Evolutionary conservation across 352 stramenopile genomes (phyloP).

Genomic region (Hyphochytrium catenoides): DNA sequence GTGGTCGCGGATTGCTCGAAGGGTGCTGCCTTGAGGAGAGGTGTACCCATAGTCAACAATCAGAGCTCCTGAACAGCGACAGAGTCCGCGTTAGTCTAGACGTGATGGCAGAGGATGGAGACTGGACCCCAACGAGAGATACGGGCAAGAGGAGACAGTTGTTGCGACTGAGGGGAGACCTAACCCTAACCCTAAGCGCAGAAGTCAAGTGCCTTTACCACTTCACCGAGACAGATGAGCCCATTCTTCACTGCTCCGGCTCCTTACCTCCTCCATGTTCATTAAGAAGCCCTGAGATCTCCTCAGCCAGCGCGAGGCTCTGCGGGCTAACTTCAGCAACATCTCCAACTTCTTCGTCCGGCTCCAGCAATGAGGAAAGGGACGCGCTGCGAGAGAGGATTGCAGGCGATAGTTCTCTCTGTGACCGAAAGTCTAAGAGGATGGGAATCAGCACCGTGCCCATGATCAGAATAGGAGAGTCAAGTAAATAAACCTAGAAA

Average conservation of each 20-base stretch:
- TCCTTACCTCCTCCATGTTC: slow-evolving; percentile 30
- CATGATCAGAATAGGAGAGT: background rate
- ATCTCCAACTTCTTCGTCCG: slow-evolving; percentile 36
- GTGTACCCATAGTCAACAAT: slow-evolving; percentile 88
- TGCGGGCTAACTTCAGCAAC: slow-evolving; percentile 80
- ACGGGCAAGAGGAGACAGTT: no score
- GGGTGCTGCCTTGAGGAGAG: slow-evolving; percentile 54
- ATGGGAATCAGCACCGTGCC: slow-evolving; percentile 10
- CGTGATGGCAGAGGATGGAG: no score
- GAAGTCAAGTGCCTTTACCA: no score
- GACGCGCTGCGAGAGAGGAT: slow-evolving; percentile 14
- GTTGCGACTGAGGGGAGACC: no score
- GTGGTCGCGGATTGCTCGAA: slow-evolving; percentile 81
- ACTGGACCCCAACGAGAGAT: no score
- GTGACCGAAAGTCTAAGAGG: slow-evolving; percentile 13
- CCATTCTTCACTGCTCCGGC: background rate
- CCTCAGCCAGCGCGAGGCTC: slow-evolving; percentile 66
- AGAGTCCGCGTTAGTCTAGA: no score
- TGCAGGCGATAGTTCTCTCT: slow-evolving; percentile 8
- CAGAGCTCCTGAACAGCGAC: slow-evolving; percentile 40
- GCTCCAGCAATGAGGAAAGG: slow-evolving; percentile 19
- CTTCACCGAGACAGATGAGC: no score
- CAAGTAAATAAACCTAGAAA: slow-evolving; percentile 7
- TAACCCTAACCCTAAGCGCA: no score
- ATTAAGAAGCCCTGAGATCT: slow-evolving; percentile 65